phyloP scores from a whole-genome alignment of 1,284 basidiomycete species.

The Sporisorium exsertum region DNA sequence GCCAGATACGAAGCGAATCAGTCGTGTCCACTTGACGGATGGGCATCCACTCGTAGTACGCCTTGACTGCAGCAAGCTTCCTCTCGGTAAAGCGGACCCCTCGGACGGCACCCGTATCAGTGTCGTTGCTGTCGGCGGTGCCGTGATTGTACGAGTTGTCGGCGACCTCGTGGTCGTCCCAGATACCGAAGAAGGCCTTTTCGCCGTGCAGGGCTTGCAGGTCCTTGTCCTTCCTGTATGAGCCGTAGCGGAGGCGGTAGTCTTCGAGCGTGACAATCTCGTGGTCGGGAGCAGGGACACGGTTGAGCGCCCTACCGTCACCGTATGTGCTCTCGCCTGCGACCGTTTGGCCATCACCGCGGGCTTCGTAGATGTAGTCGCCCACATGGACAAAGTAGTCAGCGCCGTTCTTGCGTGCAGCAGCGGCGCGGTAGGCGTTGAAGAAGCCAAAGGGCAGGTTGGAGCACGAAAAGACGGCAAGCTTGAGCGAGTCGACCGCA shows the following conservation, averaged over 20 bases:
- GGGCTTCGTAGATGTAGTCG: constrained; percentile 73
- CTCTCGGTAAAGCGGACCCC: constrained; percentile 74
- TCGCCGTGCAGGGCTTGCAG: constrained; percentile 31
- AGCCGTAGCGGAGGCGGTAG: constrained; percentile 76
- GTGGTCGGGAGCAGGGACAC: constrained; percentile 70
- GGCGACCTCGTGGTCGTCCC: constrained; percentile 77
- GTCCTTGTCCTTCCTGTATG: constrained; percentile 71
- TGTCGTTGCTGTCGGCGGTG: constrained; percentile 77
- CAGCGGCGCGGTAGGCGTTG: constrained; percentile 77
- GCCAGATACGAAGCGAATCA: constrained; percentile 77
- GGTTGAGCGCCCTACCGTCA: constrained; percentile 66
- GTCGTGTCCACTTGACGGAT: constrained; percentile 76
- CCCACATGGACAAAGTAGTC: constrained; percentile 78
- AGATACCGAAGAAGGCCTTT: constrained; percentile 57
- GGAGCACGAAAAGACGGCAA: constrained; percentile 77
- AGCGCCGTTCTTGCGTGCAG: constrained; percentile 72
- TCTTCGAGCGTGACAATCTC: constrained; percentile 77
- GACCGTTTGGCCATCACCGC: constrained; percentile 42
- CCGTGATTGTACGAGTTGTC: constrained; percentile 77
- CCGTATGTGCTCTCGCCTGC: constrained; percentile 62
- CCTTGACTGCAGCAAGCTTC: constrained; percentile 76
- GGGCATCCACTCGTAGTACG: constrained; percentile 80
- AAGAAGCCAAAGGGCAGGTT: constrained; percentile 75
- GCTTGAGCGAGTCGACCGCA: constrained; percentile 72
- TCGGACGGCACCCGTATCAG: constrained; percentile 70